These are phyloP conservation scores for Podila epicladia DNA, from an alignment of 192 early-diverging fungal genomes.

Conservation along the genomic window DNA sequence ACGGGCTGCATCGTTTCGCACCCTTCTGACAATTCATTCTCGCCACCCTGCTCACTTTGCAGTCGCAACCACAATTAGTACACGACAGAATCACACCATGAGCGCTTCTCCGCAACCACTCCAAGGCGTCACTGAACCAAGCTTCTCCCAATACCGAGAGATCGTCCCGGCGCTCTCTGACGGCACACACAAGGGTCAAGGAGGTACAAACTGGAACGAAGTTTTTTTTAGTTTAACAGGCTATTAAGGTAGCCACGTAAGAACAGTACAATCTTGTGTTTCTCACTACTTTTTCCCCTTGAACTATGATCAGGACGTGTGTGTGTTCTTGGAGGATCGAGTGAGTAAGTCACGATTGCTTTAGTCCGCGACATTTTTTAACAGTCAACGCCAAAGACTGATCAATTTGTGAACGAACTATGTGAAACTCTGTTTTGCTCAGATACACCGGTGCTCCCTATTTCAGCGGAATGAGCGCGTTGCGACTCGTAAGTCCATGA, in stretches of 20 bases:
- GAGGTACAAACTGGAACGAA: constrained; percentile 58
- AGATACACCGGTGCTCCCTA: constrained; percentile 95
- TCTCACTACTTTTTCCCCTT: not conserved
- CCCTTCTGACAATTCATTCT: too few relatives aligned
- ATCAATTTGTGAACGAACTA: not conserved
- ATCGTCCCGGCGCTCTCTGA: constrained; percentile 69
- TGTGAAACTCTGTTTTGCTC: not conserved
- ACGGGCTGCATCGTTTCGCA: too few relatives aligned
- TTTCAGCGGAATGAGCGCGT: constrained; percentile 79
- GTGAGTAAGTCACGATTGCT: constrained; percentile 66
- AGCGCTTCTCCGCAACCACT: not conserved
- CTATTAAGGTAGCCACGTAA: not conserved
- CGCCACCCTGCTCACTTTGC: too few relatives aligned
- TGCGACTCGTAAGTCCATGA: constrained; percentile 67
- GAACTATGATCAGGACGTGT: constrained; percentile 66
- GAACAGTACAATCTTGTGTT: not conserved
- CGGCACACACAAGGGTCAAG: constrained; percentile 82
- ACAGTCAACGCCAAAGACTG: too few relatives aligned
- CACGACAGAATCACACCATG: too few relatives aligned
- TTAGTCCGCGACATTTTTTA: not conserved
- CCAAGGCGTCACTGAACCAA: constrained; percentile 8
- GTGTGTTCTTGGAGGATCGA: constrained; percentile 82
- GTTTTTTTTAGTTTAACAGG: not conserved
- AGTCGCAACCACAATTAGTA: too few relatives aligned
- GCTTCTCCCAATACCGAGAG: constrained; percentile 18